Conservation (phyloP, 805 yeast genomes). For the Cyberlindnera subsufficiens region DNA sequence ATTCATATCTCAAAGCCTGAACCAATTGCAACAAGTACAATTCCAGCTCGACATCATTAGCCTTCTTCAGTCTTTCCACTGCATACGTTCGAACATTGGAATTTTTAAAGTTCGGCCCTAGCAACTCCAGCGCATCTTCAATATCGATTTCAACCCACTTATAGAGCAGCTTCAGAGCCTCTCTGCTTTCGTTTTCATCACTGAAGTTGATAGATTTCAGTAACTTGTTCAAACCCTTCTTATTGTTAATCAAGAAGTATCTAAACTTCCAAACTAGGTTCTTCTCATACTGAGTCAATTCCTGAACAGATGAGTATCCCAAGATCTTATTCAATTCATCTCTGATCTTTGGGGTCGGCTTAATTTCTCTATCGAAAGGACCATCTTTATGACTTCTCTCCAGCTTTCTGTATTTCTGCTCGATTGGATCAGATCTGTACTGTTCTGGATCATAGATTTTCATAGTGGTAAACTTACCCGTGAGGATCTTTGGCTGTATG, state of each 20-base stretch:
- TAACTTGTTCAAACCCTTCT: slow-evolving; percentile 70
- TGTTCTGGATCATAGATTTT: slow-evolving; percentile 67
- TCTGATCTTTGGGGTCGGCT: slow-evolving; percentile 81
- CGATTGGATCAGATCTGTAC: slow-evolving; percentile 72
- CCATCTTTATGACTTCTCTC: slow-evolving; percentile 79
- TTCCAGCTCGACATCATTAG: slow-evolving; percentile 74
- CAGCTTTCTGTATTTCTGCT: slow-evolving; percentile 75
- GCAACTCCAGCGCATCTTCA: slow-evolving; percentile 79
- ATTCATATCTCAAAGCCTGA: slow-evolving; percentile 83
- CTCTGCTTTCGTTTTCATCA: slow-evolving; percentile 73
- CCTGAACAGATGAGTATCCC: slow-evolving; percentile 77
- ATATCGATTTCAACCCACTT: slow-evolving; percentile 72
- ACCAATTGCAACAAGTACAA: slow-evolving; percentile 84
- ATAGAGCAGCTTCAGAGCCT: slow-evolving; percentile 68
- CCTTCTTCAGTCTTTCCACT: slow-evolving; percentile 71
- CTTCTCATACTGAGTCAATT: slow-evolving; percentile 74
- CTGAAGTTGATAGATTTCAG: slow-evolving; percentile 86
- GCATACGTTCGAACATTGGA: slow-evolving; percentile 79
- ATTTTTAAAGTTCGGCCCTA: slow-evolving; percentile 74
- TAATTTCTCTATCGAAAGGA: slow-evolving; percentile 73
- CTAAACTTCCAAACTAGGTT: slow-evolving; percentile 88
- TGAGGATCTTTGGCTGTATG: slow-evolving; percentile 23
- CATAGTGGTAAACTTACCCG: slow-evolving; percentile 28
- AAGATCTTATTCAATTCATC: slow-evolving; percentile 67
- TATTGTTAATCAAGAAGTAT: slow-evolving; percentile 67